Conservation (phyloP, 1,284 basidiomycete genomes). For the Naganishia cerealis region DNA sequence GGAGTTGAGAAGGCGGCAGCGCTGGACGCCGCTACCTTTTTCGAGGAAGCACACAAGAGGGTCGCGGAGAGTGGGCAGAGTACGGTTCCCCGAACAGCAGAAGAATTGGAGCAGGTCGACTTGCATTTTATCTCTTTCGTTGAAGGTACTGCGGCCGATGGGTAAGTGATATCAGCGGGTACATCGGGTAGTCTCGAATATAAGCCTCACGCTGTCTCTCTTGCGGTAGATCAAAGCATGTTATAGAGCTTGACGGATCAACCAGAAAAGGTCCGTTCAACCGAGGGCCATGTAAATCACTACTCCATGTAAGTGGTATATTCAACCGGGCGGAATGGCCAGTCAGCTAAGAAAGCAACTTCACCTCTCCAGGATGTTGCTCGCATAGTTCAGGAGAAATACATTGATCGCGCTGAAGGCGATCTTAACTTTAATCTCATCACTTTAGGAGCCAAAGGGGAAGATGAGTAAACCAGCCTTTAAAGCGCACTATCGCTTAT, state of each 20-base stretch:
- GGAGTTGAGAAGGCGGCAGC: slow-evolving; percentile 67
- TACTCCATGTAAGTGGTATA: slow-evolving; percentile 60
- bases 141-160: slow-evolving; percentile 56
- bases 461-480: slow-evolving; percentile 32
- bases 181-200: not conserved
- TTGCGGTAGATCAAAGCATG: slow-evolving; percentile 53
- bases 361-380: slow-evolving; percentile 64
- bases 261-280: slow-evolving; percentile 72
- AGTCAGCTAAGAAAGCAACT: not conserved
- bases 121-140: slow-evolving; percentile 85
- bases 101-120: slow-evolving; percentile 62
- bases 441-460: slow-evolving; percentile 49
- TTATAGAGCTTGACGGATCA: slow-evolving; percentile 77
- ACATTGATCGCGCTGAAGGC: slow-evolving; percentile 57
- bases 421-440: slow-evolving; percentile 54
- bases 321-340: not conserved
- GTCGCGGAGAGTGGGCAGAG: slow-evolving; percentile 71
- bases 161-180: slow-evolving; percentile 36
- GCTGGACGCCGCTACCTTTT: slow-evolving; percentile 72
- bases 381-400: slow-evolving; percentile 65
- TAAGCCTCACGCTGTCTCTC: not conserved
- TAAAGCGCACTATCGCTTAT: not conserved
- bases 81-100: slow-evolving; percentile 50
- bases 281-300: slow-evolving; percentile 61
- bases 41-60: slow-evolving; percentile 70